These are phyloP conservation scores for Aspergillus ochraceus DNA, from an alignment of 2,329 filamentous ascomycete genomes.

Conservation along the genomic window DNA sequence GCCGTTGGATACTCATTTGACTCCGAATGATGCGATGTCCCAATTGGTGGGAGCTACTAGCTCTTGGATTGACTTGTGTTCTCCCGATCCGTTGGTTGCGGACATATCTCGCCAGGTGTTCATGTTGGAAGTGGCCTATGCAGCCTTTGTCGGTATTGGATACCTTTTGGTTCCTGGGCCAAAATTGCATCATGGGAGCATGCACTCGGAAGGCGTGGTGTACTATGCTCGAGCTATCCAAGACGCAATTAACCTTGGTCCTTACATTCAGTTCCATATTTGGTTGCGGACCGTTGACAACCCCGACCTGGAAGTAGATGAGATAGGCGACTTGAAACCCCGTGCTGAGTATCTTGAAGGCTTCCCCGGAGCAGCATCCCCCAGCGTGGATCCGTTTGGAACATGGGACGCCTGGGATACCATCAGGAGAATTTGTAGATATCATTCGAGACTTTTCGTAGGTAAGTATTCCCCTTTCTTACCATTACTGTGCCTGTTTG, in stretches of 20 bases:
- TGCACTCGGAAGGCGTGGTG: constrained; percentile 52
- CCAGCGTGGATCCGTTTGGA: constrained; percentile 68
- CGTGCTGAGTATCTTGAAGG: constrained; percentile 40
- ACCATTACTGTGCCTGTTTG: background rate
- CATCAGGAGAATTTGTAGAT: constrained; percentile 81
- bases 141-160: constrained; percentile 87
- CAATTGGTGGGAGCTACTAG: constrained; percentile 79
- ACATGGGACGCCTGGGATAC: constrained; percentile 94
- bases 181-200: constrained; percentile 58
- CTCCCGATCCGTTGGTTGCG: constrained; percentile 76
- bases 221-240: constrained; percentile 84
- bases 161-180: constrained; percentile 83
- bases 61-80: constrained; percentile 89
- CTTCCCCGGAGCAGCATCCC: constrained; percentile 32
- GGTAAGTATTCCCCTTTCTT: constrained; percentile 59
- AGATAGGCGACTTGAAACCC: constrained; percentile 46
- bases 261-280: constrained; percentile 76
- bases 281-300: constrained; percentile 82
- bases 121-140: constrained; percentile 88
- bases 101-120: constrained; percentile 87
- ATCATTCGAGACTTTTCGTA: constrained; percentile 76
- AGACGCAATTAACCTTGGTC: constrained; percentile 72
- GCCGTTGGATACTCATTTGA: constrained; percentile 60
- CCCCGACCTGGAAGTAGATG: constrained; percentile 54
- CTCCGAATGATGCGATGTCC: constrained; percentile 76